Evolutionary conservation across 225 moss, liverwort and hornwort species (phyloP).

Genomic region (Anthoceros angustus): DNA sequence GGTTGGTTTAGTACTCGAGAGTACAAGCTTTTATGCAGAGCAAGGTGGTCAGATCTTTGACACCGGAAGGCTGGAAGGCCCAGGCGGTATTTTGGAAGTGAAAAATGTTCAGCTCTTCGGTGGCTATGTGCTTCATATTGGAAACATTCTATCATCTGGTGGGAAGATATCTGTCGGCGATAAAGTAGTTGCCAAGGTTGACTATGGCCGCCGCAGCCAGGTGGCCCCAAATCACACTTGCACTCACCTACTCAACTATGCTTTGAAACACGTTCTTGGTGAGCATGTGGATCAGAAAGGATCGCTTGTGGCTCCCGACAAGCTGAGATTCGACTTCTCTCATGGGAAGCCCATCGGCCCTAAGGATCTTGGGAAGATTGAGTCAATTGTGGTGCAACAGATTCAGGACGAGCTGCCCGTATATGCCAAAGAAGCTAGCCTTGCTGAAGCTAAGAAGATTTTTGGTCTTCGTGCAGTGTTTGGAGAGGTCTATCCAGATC

Average conservation of each 20-base stretch:
- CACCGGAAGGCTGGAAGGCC: constrained; percentile 36
- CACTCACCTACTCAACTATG: constrained; percentile 52
- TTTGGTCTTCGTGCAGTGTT: constrained; percentile 46
- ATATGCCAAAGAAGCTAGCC: constrained; percentile 42
- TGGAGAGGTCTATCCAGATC: constrained; percentile 45
- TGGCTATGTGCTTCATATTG: constrained; percentile 52
- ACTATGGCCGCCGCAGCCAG: constrained; percentile 35
- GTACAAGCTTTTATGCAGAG: constrained; percentile 46
- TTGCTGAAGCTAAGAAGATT: constrained; percentile 42
- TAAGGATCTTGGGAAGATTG: constrained; percentile 35
- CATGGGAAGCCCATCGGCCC: constrained; percentile 43
- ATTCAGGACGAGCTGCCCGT: constrained; percentile 35
- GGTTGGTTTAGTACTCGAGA: constrained; percentile 41
- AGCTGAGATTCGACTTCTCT: constrained; percentile 52
- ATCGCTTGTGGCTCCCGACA: constrained; percentile 50
- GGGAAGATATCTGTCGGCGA: constrained; percentile 38
- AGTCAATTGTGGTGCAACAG: constrained; percentile 31
- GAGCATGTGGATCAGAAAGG: constrained; percentile 54
- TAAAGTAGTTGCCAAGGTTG: constrained; percentile 36
- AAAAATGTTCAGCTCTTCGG: constrained; percentile 41
- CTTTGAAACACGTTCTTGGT: constrained; percentile 43
- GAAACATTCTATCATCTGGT: constrained; percentile 15
- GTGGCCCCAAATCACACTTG: constrained; percentile 54
- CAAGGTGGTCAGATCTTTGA: constrained; percentile 59
- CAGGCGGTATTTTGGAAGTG: constrained; percentile 39